Base-by-base conservation (phyloP, 768 basidiomycete genomes). In the Suillus tomentosus region DNA sequence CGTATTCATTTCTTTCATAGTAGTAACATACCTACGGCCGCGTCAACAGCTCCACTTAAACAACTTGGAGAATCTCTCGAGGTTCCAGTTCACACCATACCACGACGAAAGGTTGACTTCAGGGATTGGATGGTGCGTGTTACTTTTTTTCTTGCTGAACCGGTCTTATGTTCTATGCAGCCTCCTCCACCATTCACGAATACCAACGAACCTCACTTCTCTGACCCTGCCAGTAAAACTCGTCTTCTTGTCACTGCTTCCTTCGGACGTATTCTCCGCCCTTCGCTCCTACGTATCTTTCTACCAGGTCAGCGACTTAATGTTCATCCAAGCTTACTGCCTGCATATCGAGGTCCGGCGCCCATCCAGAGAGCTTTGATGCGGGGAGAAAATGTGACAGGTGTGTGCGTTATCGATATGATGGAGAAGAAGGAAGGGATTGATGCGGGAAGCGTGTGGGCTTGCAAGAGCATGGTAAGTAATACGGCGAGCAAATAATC, bases 271-370 rank as follows among this genome's bases (percentile, higher is more conserved):
- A 94, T 96, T 67, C 82, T 98, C 14, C 84, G 92, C 0, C 72
- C 79, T 5, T 70, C 79, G 3, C 78, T 91, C 60, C 84, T 97
- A 17, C 71, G 79, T 15, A 79, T 82, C 47, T 96, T 96, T 70
- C 81, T 77, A 0, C 79, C 79, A 0, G 69, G 74, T 0, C 84
- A 85, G 54, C 79, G 90, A 27, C 79, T 98, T 43, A 97, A 98
- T 70, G 86, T 98, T 7, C 95, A 98, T 70, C 94, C 95, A 0
- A 96, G 95, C 42, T 78, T 94, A 0, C 82, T 98, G 40, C 95
- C 95, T 0, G 79, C 82, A 34, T 95, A 92, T 73, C 87, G 95
- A n/a, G 95, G 95, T 0, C 87, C 95, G 10, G 92, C 94, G 3
- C 95, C 95, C 0, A 92, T 98, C 45, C 95, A 97, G 70, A 90